These are phyloP conservation scores for Priceomyces castillae DNA, from an alignment of 805 yeast genomes.

Conservation along the genomic window DNA sequence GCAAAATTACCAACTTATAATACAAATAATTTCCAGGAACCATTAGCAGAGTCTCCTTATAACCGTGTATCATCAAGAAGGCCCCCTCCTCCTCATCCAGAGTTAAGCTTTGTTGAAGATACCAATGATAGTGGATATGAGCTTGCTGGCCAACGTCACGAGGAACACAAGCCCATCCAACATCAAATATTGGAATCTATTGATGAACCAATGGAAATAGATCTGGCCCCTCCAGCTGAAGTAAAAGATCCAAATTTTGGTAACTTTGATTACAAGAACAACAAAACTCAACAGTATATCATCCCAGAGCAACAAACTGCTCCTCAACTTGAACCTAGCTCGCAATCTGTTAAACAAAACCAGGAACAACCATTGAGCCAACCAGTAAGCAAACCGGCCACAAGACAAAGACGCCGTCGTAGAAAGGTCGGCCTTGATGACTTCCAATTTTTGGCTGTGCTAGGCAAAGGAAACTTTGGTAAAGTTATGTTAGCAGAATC, in stretches of 20 bases:
- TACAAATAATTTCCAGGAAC: conserved; percentile 24
- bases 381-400: conserved; percentile 22
- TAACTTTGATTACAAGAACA: conserved; percentile 29
- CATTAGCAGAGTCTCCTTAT: conserved; percentile 23
- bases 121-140: not conserved
- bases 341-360: conserved; percentile 2
- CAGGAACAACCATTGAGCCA: not conserved
- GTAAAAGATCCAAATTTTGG: conserved; percentile 10
- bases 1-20: conserved; percentile 30
- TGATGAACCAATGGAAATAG: conserved; percentile 4
- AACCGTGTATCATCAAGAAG: conserved; percentile 18
- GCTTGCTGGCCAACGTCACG: not conserved
- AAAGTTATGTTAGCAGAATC: conserved; percentile 97
- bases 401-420: conserved; percentile 41
- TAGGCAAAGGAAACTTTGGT: conserved; percentile 98
- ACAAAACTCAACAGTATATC: conserved; percentile 15
- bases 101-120: conserved; percentile 2
- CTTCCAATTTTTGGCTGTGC: conserved; percentile 87
- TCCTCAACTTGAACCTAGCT: conserved; percentile 4
- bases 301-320: conserved; percentile 10
- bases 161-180: not conserved
- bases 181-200: conserved; percentile 7
- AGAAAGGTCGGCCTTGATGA: conserved; percentile 90
- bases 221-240: not conserved
- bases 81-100: conserved; percentile 15